Percentiles rank a stretch among this genome's conserved stretches.
phyloP scores from a whole-genome alignment of 2,329 filamentous ascomycete genomes.

The Fusarium albidum region DNA sequence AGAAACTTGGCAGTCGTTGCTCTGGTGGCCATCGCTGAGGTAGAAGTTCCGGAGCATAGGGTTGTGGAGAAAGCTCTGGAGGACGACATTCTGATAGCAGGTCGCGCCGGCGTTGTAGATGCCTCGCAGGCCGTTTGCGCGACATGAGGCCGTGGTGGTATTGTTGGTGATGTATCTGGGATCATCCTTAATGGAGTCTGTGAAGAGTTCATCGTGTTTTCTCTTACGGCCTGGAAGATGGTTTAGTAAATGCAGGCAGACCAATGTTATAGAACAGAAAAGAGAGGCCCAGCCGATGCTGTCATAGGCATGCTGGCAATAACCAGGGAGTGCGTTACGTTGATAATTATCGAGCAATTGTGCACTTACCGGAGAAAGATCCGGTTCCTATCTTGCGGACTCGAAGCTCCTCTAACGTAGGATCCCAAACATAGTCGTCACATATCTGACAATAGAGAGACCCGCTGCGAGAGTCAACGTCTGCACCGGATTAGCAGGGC shows the following conservation, averaged over 20 bases:
- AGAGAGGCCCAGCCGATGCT: not conserved
- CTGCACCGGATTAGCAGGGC: conserved; percentile 53
- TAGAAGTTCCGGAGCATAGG: conserved; percentile 92
- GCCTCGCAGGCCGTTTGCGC: conserved; percentile 86
- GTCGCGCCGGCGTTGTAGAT: conserved; percentile 99
- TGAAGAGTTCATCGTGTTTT: conserved; percentile 76
- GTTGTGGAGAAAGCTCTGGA: conserved; percentile 94
- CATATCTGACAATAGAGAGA: conserved; percentile 83
- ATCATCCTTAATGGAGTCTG: conserved; percentile 72
- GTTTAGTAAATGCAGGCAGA: conserved; percentile 4
- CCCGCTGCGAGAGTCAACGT: conserved; percentile 80
- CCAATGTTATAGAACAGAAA: not conserved
- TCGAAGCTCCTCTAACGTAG: conserved; percentile 78
- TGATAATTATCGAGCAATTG: not conserved
- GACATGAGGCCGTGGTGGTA: conserved; percentile 81
- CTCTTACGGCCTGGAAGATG: conserved; percentile 68
- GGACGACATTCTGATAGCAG: conserved; percentile 96
- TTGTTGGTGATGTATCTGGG: conserved; percentile 80
- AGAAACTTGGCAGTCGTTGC: conserved; percentile 71
- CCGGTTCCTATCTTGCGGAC: conserved; percentile 74
- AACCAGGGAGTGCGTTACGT: not conserved
- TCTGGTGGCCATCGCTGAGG: conserved; percentile 87
- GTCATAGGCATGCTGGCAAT: not conserved
- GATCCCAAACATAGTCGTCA: conserved; percentile 84
- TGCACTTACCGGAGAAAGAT: conserved; percentile 66